Evolutionary conservation across 208 protist genomes (phyloP).

Genomic region (Leishmania amazonensis): DNA sequence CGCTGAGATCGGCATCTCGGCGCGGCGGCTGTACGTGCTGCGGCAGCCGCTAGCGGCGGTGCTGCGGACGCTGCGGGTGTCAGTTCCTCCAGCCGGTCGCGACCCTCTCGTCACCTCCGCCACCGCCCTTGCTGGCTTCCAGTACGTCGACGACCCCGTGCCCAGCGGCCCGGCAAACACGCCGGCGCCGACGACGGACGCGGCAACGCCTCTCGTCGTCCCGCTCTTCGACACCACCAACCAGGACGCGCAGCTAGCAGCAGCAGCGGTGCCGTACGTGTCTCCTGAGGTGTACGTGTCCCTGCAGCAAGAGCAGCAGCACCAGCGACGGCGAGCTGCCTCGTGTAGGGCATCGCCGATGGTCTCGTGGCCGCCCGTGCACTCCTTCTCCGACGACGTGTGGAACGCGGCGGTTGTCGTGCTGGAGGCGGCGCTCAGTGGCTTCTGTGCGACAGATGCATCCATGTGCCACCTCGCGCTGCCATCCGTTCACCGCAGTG

Average conservation of each 20-base stretch:
- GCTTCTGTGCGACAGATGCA: slow-evolving; percentile 35
- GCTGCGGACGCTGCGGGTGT: slow-evolving; percentile 51
- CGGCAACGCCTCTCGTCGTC: slow-evolving; percentile 8
- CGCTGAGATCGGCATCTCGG: slow-evolving; percentile 50
- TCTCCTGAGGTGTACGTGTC: slow-evolving; percentile 64
- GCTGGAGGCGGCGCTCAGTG: slow-evolving; percentile 59
- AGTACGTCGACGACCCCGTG: slow-evolving; percentile 20
- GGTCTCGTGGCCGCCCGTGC: slow-evolving; percentile 20
- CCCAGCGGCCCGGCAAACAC: not conserved
- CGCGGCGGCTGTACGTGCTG: slow-evolving; percentile 38
- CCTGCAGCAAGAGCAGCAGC: slow-evolving; percentile 9
- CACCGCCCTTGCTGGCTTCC: slow-evolving; percentile 17
- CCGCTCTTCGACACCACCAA: slow-evolving; percentile 59
- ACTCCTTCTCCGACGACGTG: slow-evolving; percentile 73
- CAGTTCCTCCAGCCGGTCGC: slow-evolving; percentile 8
- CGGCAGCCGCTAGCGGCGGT: slow-evolving; percentile 54
- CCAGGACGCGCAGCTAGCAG: slow-evolving; percentile 31
- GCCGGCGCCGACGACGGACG: not conserved
- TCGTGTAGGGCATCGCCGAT: not conserved
- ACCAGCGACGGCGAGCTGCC: not conserved
- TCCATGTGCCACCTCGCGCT: slow-evolving; percentile 34
- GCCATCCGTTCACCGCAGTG: not conserved
- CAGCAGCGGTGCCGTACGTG: slow-evolving; percentile 59
- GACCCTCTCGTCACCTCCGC: slow-evolving; percentile 23
- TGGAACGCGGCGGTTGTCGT: slow-evolving; percentile 80